Evolutionary conservation across 371 early-diverging fungal genomes (phyloP).

Genomic region (Chytridium lagenaria): DNA sequence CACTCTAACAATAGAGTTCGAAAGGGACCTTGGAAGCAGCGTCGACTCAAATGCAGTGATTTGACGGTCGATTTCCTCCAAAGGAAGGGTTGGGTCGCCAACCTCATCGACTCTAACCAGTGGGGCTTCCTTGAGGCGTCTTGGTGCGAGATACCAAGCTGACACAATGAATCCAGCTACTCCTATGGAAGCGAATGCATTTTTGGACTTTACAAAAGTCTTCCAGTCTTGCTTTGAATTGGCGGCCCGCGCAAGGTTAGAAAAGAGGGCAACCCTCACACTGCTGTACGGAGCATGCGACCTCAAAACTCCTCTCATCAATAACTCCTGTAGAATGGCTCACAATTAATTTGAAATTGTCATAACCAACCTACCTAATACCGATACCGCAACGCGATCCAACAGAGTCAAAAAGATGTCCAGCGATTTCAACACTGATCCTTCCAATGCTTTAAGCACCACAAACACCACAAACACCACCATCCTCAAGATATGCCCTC

Average conservation of each 20-base stretch:
- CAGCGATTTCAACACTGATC: too few species aligned
- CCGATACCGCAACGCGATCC: too few species aligned
- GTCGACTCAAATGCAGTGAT: background rate
- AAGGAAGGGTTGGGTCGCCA: background rate
- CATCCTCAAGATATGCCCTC: slow-evolving; percentile 1
- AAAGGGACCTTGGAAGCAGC: background rate
- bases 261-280: background rate
- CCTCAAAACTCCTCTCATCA: too few species aligned
- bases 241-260: background rate
- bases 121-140: background rate
- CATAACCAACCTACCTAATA: too few species aligned
- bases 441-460: too few species aligned
- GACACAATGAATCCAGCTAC: background rate
- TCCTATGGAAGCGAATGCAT: slow-evolving; percentile 4
- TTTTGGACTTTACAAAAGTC: background rate
- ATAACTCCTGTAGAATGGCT: too few species aligned
- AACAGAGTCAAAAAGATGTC: too few species aligned
- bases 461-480: too few species aligned
- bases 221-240: background rate
- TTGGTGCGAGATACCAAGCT: background rate
- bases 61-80: background rate
- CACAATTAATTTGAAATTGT: too few species aligned
- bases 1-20: background rate
- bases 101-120: background rate
- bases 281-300: too few species aligned